Percentiles rank a stretch among this genome's conserved stretches.
phyloP scores from a whole-genome alignment of 2,329 filamentous ascomycete species.

The Colletotrichum sp. region DNA sequence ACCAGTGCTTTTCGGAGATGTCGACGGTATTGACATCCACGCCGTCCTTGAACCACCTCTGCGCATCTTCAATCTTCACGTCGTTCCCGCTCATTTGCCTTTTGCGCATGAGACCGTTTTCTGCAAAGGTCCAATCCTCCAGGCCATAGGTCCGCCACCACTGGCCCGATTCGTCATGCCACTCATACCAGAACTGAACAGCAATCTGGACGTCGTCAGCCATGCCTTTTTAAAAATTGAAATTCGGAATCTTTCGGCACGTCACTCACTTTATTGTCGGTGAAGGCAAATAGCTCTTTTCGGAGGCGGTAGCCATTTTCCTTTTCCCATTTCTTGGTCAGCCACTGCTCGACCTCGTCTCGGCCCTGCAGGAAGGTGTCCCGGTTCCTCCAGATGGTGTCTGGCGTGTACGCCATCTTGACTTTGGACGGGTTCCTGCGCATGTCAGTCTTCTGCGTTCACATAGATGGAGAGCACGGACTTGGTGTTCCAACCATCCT shows the following conservation, averaged over 20 bases:
- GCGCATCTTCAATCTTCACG: constrained; percentile 63
- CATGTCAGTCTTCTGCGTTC: background rate
- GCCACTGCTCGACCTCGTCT: constrained; percentile 69
- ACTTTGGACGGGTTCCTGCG: constrained; percentile 67
- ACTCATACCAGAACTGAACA: constrained; percentile 93
- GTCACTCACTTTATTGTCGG: constrained; percentile 60
- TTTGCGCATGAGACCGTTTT: constrained; percentile 74
- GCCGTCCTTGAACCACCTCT: constrained; percentile 73
- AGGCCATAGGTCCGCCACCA: constrained; percentile 91
- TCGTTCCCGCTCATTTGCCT: constrained; percentile 80
- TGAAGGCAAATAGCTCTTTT: constrained; percentile 85
- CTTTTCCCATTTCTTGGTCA: constrained; percentile 75
- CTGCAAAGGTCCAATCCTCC: constrained; percentile 79
- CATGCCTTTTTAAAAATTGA: background rate
- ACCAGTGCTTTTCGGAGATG: constrained; percentile 74
- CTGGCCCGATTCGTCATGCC: constrained; percentile 69
- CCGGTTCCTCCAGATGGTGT: constrained; percentile 84
- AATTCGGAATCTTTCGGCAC: background rate
- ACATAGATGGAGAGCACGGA: constrained; percentile 36
- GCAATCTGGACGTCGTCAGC: constrained; percentile 60
- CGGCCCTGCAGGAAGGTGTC: constrained; percentile 72
- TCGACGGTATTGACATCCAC: constrained; percentile 72
- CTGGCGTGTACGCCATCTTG: constrained; percentile 75
- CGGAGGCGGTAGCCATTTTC: constrained; percentile 77
- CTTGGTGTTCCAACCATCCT: constrained; percentile 83